These are phyloP conservation scores for Borealophlyctis nickersoniae DNA, from an alignment of 192 early-diverging fungal species.

Conservation along the genomic window DNA sequence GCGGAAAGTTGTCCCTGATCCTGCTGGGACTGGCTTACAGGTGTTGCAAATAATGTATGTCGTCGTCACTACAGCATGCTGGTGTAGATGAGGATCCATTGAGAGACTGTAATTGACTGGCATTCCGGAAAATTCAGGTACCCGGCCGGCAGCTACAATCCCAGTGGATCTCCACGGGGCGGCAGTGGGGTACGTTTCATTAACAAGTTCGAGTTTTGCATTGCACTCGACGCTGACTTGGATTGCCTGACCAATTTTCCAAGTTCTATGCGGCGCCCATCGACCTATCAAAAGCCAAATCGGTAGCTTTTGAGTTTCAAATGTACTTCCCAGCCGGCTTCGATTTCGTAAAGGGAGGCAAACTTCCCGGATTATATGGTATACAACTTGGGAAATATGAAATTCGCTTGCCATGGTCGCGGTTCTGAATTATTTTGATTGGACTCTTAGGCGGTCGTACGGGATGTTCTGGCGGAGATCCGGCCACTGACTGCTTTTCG, in stretches of 20 bases:
- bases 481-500: slow-evolving; percentile 56
- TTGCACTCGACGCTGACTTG: neutral
- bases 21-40: slow-evolving; percentile 9
- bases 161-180: slow-evolving; percentile 11
- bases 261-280: slow-evolving; percentile 30
- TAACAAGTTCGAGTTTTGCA: neutral
- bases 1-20: slow-evolving; percentile 26
- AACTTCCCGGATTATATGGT: slow-evolving; percentile 55
- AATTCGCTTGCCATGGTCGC: no score
- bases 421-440: neutral
- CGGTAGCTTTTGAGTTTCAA: slow-evolving; percentile 42
- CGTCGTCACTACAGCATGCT: no score
- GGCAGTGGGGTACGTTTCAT: slow-evolving; percentile 24
- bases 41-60: slow-evolving; percentile 23
- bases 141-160: slow-evolving; percentile 23
- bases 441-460: slow-evolving; percentile 29
- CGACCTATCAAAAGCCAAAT: slow-evolving; percentile 13
- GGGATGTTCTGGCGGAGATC: slow-evolving; percentile 47
- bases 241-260: neutral
- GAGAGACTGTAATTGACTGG: no score
- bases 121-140: no score
- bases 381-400: no score
- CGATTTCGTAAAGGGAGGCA: slow-evolving; percentile 57
- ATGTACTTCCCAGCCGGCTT: slow-evolving; percentile 45
- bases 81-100: no score